Base-by-base conservation (phyloP, 73 alveolate species). In the Loxodes magnus region DNA sequence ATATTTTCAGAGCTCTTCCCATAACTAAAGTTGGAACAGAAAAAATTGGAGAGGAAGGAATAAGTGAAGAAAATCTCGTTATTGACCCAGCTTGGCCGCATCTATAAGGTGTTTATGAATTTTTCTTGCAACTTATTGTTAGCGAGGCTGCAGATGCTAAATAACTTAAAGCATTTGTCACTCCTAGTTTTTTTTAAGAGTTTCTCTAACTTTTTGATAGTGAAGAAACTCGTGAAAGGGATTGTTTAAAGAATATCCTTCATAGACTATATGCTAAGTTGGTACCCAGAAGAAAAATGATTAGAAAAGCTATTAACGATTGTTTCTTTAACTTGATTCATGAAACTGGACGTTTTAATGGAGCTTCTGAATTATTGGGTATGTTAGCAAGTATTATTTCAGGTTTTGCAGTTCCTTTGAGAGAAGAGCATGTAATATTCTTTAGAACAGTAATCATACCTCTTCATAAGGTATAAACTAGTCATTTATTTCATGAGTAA, bases 381-480 rank as follows among this genome's bases (percentile, higher is more conserved):
- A 87, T 83, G 22, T 56, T 81, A 49, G 92, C 97, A 12, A 54
- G 74, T 30, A 82, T 87, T 31, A 87, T 87, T 39, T 50, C 82
- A 26, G 97, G 97, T 5, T 87, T 87, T 70, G 93, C 97, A 4
- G 88, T 87, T 34, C 97, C 95, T 4, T 64, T 87, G 35, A 53
- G 97, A 56, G 93, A 76, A 52, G 97, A 87, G 51, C 95, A 88
- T 71, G 84, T 83, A 17, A 67, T 64, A 15, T 88, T 88, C 82
- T 84, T 88, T 67, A 83, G 79, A 60, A 84, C 75, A 55, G 78
- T 69, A 25, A 51, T 88, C 35, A 88, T 83, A 16, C 95, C 97
- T 22, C 78, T 87, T 38, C 95, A 81, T 42, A 87, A 87, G 41
- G 94, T 87, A 10, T 88, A 87, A 39, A 87, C 94, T 2, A 78